Base-by-base conservation (phyloP, 352 stramenopile genomes). In the Globisporangium cystogenes region DNA sequence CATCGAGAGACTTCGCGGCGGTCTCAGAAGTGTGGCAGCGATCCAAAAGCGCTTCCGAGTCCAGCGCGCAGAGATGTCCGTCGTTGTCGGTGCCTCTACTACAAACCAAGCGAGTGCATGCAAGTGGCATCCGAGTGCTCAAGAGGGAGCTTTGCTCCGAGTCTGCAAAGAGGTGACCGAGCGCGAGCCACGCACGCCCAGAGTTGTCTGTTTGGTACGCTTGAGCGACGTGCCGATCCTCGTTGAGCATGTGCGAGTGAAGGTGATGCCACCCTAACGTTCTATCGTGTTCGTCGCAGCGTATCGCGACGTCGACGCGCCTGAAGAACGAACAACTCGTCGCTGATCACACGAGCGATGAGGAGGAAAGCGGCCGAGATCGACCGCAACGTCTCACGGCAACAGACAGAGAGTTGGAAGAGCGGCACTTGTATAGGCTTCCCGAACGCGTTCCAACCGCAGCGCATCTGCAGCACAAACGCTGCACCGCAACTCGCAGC, bases 141-240 rank as follows among this genome's bases (percentile, higher is more conserved):
- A 8, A 35, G 8, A 8, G 2, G 29, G 29, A 35, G 10, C 29
- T 35, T 10, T 1, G 10, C 8, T 6, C 29, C 11, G 8, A 12
- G 1, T 3, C 29, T 10, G 10, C 29, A 35, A 12, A 35, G 49
- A 26, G 31, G 48, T 67, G n/a, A 31, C 57, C 43, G 53, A 55
- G 29, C 57, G 55, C 3, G 37, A n/a, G 8, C 16, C 46, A 4
- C 55, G 42, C 40, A 35, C 49, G 0, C 63, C 69, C 24, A 65
- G 44, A 4, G 39, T 62, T 39, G 49, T 79, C 4, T 76, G 64
- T 23, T 45, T 79, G 29, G 64, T 70, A 53, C 55, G 46, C 29
- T 35, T 8, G 29, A 35, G 10, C 29, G 11, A 12, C 10, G 2
- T 12, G 8, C 4, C 29, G 29, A 29, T 2, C 26, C 26, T 29